Evolutionary conservation across 116 monocot species (phyloP).

Genomic region (Cymodocea nodosa): DNA sequence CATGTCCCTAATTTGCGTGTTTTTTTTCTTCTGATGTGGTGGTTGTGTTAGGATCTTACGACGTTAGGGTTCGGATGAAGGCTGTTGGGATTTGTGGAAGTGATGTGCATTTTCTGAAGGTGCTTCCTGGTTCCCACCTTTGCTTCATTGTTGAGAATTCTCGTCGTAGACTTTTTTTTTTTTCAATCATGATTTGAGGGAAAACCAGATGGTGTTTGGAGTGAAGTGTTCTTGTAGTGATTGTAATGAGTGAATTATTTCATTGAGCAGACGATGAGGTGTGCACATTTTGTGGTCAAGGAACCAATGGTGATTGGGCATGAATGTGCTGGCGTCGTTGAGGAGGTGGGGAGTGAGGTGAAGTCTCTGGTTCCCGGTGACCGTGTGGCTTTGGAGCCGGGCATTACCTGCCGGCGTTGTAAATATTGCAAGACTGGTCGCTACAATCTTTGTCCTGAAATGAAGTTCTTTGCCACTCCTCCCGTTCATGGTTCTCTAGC

Average conservation of each 20-base stretch:
- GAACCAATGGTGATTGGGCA: slow-evolving; percentile 98
- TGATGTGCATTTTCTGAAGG: slow-evolving; percentile 93
- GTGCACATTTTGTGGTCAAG: slow-evolving; percentile 72
- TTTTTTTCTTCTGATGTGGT: too few species aligned
- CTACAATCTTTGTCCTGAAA: slow-evolving; percentile 87
- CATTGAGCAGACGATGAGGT: slow-evolving; percentile 44
- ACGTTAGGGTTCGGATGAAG: slow-evolving; percentile 81
- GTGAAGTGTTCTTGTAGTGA: background rate
- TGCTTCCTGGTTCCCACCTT: background rate
- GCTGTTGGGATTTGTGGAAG: slow-evolving; percentile 97
- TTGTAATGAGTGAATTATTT: background rate
- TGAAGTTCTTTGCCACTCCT: slow-evolving; percentile 97
- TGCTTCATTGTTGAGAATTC: background rate
- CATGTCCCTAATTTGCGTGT: background rate
- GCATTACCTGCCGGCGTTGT: slow-evolving; percentile 77
- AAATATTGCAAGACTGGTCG: slow-evolving; percentile 79
- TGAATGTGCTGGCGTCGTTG: slow-evolving; percentile 85
- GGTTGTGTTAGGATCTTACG: slow-evolving; percentile 41
- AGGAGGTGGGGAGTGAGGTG: slow-evolving; percentile 84
- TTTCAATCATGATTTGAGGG: too few species aligned
- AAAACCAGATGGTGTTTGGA: background rate
- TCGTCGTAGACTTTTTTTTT: too few species aligned
- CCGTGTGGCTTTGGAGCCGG: slow-evolving; percentile 85
- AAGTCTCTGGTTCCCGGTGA: slow-evolving; percentile 51
- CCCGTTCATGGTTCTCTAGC: slow-evolving; percentile 92